phyloP scores from a whole-genome alignment of 768 basidiomycete species.

The Pisolithus orientalis region DNA sequence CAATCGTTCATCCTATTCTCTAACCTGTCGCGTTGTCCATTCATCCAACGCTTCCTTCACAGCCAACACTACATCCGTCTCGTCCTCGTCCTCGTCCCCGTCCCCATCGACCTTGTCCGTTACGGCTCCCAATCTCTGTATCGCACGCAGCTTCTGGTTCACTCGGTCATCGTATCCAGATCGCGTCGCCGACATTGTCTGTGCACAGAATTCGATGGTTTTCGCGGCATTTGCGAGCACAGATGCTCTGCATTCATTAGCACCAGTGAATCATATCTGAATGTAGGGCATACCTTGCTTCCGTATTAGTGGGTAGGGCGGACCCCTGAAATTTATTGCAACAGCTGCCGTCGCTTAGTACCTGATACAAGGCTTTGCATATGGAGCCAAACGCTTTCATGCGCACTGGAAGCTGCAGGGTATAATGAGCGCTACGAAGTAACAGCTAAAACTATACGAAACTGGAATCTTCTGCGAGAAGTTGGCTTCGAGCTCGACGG shows the following conservation, averaged over 20 bases:
- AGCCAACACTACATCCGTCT: conserved; percentile 30
- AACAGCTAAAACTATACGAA: neutral
- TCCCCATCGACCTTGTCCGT: conserved; percentile 15
- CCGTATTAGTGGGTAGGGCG: conserved; percentile 9
- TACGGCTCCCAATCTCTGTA: conserved; percentile 24
- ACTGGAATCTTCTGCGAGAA: conserved; percentile 42
- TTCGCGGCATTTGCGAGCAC: conserved; percentile 38
- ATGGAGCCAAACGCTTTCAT: conserved; percentile 33
- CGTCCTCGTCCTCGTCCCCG: conserved; percentile 33
- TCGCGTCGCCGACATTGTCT: conserved; percentile 44
- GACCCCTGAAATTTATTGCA: conserved; percentile 23
- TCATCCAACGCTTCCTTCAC: conserved; percentile 16
- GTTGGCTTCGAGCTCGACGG: conserved; percentile 32
- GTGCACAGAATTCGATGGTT: conserved; percentile 41
- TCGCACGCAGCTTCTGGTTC: conserved; percentile 23
- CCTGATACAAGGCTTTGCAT: conserved; percentile 30
- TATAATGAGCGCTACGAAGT: neutral
- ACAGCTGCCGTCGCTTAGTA: conserved; percentile 9
- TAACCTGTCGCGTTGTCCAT: conserved; percentile 3
- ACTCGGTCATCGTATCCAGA: conserved; percentile 43
- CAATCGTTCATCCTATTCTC: neutral
- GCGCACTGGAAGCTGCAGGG: conserved; percentile 30
- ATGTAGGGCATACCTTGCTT: conserved; percentile 19
- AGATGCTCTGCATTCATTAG: conserved; percentile 28
- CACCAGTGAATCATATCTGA: neutral